These are phyloP conservation scores for Calonectria naviculata DNA, from an alignment of 2,329 filamentous ascomycete genomes.

Conservation along the genomic window DNA sequence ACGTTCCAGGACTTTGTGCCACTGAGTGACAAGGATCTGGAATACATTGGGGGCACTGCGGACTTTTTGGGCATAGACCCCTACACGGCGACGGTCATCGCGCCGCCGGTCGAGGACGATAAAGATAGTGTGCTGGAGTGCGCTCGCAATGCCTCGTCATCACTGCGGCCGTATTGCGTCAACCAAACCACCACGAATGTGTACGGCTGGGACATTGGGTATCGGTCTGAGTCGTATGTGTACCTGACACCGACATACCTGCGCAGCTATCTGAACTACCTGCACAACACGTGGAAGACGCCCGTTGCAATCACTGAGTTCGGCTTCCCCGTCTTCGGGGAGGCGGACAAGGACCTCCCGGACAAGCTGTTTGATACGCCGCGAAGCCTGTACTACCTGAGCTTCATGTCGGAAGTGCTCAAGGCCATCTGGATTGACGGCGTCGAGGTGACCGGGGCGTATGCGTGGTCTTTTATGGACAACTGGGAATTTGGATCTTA, in stretches of 20 bases:
- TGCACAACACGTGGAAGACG: slow-evolving; percentile 67
- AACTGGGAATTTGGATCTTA: slow-evolving; percentile 66
- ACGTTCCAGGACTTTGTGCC: slow-evolving; percentile 58
- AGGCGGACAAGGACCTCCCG: slow-evolving; percentile 53
- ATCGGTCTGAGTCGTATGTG: slow-evolving; percentile 65
- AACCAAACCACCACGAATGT: slow-evolving; percentile 56
- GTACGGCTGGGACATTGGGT: slow-evolving; percentile 69
- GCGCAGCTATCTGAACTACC: slow-evolving; percentile 64
- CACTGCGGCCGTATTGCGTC: slow-evolving; percentile 64
- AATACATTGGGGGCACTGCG: slow-evolving; percentile 59
- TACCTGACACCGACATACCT: slow-evolving; percentile 70
- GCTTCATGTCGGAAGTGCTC: slow-evolving; percentile 64
- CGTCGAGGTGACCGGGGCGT: slow-evolving; percentile 63
- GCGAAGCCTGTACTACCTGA: slow-evolving; percentile 65
- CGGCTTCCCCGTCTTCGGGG: slow-evolving; percentile 65
- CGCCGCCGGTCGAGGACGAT: slow-evolving; percentile 49
- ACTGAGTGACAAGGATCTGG: slow-evolving; percentile 60
- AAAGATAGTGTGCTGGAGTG: slow-evolving; percentile 58
- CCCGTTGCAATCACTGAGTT: slow-evolving; percentile 65
- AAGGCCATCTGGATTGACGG: slow-evolving; percentile 67
- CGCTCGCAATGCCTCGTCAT: slow-evolving; percentile 55
- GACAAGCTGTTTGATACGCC: slow-evolving; percentile 66
- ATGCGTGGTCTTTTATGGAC: slow-evolving; percentile 64
- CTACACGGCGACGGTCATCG: slow-evolving; percentile 67
- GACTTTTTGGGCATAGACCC: slow-evolving; percentile 69